These are phyloP conservation scores for Fusarium sp. DNA, from an alignment of 2,329 filamentous ascomycete species.

Conservation along the genomic window DNA sequence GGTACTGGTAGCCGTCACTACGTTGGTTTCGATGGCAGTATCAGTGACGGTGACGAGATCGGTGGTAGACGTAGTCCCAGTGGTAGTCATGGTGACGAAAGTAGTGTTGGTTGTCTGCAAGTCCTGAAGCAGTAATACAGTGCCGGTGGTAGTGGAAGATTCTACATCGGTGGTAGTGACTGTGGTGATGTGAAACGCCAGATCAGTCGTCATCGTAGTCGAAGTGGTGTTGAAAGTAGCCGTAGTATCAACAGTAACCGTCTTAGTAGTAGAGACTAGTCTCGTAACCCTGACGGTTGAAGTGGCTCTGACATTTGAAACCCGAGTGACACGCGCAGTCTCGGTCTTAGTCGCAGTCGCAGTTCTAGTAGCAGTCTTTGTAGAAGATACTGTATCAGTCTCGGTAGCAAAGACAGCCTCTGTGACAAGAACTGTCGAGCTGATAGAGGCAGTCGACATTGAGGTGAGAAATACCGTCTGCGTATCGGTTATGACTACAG, in stretches of 20 bases:
- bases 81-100: too few relatives aligned
- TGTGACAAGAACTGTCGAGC: background rate
- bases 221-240: background rate
- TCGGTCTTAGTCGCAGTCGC: background rate
- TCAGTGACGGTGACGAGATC: background rate
- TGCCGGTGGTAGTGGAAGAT: background rate
- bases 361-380: slow-evolving; percentile 1
- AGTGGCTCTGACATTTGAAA: background rate
- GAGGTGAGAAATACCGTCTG: slow-evolving; percentile 1
- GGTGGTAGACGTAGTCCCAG: background rate
- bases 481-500: background rate
- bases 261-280: background rate
- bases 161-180: background rate
- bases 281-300: background rate
- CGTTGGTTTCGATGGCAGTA: too few relatives aligned
- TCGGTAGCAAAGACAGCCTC: background rate
- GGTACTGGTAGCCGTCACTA: too few relatives aligned
- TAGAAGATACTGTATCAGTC: slow-evolving; percentile 1
- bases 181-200: background rate
- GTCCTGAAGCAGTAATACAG: background rate
- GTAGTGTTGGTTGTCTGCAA: background rate
- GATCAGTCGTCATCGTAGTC: background rate
- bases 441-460: background rate
- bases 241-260: background rate
- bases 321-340: background rate